These are phyloP conservation scores for Cyclocybe aegerita DNA, from an alignment of 768 basidiomycete genomes.

Conservation along the genomic window DNA sequence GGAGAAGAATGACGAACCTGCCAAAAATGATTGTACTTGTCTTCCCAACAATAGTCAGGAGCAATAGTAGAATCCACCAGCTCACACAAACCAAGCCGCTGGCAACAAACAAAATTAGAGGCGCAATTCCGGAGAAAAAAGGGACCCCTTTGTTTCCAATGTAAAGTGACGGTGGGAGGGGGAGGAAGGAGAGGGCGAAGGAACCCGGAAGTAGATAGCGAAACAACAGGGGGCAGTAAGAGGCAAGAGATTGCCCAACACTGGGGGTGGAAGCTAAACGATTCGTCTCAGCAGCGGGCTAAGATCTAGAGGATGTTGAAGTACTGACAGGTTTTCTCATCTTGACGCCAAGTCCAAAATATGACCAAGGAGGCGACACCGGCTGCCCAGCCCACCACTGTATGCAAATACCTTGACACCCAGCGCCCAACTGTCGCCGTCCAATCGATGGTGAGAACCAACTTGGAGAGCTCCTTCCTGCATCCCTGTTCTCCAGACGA, in stretches of 20 bases:
- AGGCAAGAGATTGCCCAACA: conserved; percentile 46
- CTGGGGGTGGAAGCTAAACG: conserved; percentile 42
- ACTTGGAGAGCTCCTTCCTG: conserved; percentile 26
- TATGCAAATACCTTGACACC: conserved; percentile 73
- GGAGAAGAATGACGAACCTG: conserved; percentile 29
- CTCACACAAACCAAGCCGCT: conserved; percentile 62
- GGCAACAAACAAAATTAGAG: conserved; percentile 55
- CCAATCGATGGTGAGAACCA: conserved; percentile 70
- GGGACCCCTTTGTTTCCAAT: conserved; percentile 59
- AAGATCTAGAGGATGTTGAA: neutral
- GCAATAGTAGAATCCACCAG: conserved; percentile 50
- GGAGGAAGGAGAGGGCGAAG: conserved; percentile 50
- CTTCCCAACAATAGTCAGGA: conserved; percentile 48
- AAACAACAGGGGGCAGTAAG: conserved; percentile 39
- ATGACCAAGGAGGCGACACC: conserved; percentile 65
- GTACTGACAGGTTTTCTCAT: conserved; percentile 28
- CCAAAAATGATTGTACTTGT: conserved; percentile 28
- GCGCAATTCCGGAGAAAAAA: conserved; percentile 51
- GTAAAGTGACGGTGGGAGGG: conserved; percentile 52
- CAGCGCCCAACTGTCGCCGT: conserved; percentile 67
- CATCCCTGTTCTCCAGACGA: conserved; percentile 54
- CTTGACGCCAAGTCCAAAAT: conserved; percentile 49
- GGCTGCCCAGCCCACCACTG: conserved; percentile 69
- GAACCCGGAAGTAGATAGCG: conserved; percentile 43
- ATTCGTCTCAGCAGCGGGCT: neutral